These are phyloP conservation scores for Crithidia thermophila DNA, from an alignment of 208 protist species.

Conservation along the genomic window DNA sequence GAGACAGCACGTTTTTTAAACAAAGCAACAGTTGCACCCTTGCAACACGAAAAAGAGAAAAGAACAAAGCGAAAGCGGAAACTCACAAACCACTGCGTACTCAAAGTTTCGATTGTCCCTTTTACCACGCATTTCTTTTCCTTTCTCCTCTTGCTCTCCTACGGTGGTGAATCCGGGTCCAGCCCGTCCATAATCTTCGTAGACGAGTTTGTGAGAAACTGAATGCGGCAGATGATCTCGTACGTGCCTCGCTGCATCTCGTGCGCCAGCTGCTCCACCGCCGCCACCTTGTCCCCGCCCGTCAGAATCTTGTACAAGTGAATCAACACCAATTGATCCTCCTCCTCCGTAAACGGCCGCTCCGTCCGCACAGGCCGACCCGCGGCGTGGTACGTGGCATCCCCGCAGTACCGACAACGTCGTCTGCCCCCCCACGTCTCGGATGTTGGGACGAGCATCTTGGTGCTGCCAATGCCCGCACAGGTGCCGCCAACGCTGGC, in stretches of 20 bases:
- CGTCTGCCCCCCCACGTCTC: not conserved
- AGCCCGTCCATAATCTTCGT: constrained; percentile 65
- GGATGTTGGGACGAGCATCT: constrained; percentile 15
- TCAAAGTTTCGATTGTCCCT: no score
- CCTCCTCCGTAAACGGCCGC: constrained; percentile 63
- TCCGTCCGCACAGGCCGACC: constrained; percentile 39
- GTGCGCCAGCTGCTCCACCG: constrained; percentile 65
- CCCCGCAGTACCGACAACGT: constrained; percentile 68
- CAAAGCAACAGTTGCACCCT: no score
- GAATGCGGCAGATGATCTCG: constrained; percentile 78
- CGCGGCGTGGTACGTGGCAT: constrained; percentile 51
- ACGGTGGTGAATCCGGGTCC: constrained; percentile 6
- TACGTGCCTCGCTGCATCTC: constrained; percentile 65
- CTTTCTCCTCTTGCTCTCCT: no score
- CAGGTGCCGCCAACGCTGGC: constrained; percentile 79
- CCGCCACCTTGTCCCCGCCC: constrained; percentile 64
- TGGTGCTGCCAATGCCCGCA: constrained; percentile 62
- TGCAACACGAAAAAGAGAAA: no score
- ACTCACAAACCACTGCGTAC: no score
- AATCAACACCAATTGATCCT: constrained; percentile 66
- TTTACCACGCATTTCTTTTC: no score
- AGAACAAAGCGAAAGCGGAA: not conserved
- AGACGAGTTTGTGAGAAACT: constrained; percentile 62
- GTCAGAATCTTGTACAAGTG: constrained; percentile 72
- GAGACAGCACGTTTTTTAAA: no score